Evolutionary conservation across 2,329 filamentous ascomycete species (phyloP).

Genomic region (Drechslerella stenobrocha): DNA sequence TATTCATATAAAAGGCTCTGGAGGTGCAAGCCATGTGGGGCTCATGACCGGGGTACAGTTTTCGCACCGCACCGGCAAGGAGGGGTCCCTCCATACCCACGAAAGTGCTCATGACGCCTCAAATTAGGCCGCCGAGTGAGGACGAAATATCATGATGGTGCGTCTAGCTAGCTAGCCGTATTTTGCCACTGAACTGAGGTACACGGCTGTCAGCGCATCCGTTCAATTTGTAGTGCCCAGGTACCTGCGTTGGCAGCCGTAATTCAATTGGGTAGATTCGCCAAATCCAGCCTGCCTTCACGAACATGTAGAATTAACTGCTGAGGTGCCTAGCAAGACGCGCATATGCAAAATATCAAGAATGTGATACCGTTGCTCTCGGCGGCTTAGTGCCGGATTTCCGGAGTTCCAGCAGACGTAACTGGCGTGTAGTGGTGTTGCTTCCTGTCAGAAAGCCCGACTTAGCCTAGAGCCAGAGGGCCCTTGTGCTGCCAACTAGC

Average conservation of each 20-base stretch:
- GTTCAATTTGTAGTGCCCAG: no score
- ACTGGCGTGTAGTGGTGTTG: neutral
- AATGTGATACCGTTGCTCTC: neutral
- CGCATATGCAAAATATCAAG: conserved; percentile 2
- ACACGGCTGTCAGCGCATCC: neutral
- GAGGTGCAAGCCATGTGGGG: conserved; percentile 14
- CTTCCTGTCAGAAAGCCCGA: conserved; percentile 3
- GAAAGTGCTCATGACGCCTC: neutral
- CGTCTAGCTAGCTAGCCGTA: neutral
- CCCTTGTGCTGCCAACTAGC: neutral
- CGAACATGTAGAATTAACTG: neutral
- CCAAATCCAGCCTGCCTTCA: neutral
- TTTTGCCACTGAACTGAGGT: neutral
- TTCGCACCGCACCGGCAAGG: conserved; percentile 34
- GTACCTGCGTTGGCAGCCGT: conserved; percentile 3
- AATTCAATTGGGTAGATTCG: neutral
- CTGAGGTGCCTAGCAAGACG: conserved; percentile 11
- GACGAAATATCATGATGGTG: neutral
- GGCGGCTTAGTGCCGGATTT: conserved; percentile 23
- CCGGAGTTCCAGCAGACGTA: conserved; percentile 17
- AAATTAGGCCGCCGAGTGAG: neutral
- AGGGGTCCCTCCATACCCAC: conserved; percentile 10
- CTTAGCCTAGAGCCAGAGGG: conserved; percentile 29
- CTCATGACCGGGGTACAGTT: neutral
- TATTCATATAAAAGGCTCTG: neutral